Evolutionary conservation across 2,329 filamentous ascomycete species (phyloP).

Genomic region (Diplodia sapinea): DNA sequence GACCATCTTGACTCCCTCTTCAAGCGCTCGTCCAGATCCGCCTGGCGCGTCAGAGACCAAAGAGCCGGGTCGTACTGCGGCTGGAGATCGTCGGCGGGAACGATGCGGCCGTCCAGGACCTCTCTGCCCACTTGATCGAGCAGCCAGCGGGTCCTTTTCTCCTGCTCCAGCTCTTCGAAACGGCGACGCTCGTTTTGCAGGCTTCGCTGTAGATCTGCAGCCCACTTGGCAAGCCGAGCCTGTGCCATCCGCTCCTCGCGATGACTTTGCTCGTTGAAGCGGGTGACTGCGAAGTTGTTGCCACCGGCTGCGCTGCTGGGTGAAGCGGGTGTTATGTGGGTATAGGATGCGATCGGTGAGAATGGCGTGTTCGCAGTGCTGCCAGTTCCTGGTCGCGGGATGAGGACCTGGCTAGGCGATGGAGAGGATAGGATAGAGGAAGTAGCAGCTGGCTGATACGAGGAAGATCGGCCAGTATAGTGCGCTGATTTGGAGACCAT

Average conservation of each 20-base stretch:
- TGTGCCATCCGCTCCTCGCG: conserved; percentile 67
- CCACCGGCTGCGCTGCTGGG: conserved; percentile 39
- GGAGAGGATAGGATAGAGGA: conserved; percentile 45
- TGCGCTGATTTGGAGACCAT: conserved; percentile 29
- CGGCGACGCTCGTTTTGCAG: conserved; percentile 73
- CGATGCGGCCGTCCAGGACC: conserved; percentile 51
- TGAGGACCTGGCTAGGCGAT: conserved; percentile 48
- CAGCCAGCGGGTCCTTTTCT: conserved; percentile 72
- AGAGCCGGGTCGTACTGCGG: conserved; percentile 9
- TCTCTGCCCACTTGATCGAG: conserved; percentile 71
- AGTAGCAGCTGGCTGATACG: conserved; percentile 40
- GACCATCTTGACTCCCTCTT: conserved; percentile 37
- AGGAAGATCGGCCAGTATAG: conserved; percentile 25
- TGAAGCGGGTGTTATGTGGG: conserved; percentile 44
- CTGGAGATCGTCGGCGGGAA: conserved; percentile 35
- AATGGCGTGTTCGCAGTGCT: conserved; percentile 28
- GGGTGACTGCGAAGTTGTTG: conserved; percentile 47
- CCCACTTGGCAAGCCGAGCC: conserved; percentile 81
- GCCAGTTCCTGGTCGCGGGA: conserved; percentile 39
- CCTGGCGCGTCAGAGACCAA: conserved; percentile 36
- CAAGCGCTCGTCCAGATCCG: conserved; percentile 44
- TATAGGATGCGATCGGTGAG: conserved; percentile 42
- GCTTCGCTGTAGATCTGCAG: conserved; percentile 77
- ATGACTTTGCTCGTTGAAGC: conserved; percentile 64
- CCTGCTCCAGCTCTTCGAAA: conserved; percentile 66